Percentiles rank a stretch among this genome's conserved stretches.
These are phyloP conservation scores for Aristolochia contorta DNA, from an alignment of 164 flowering plant genomes.

Conservation along the genomic window DNA sequence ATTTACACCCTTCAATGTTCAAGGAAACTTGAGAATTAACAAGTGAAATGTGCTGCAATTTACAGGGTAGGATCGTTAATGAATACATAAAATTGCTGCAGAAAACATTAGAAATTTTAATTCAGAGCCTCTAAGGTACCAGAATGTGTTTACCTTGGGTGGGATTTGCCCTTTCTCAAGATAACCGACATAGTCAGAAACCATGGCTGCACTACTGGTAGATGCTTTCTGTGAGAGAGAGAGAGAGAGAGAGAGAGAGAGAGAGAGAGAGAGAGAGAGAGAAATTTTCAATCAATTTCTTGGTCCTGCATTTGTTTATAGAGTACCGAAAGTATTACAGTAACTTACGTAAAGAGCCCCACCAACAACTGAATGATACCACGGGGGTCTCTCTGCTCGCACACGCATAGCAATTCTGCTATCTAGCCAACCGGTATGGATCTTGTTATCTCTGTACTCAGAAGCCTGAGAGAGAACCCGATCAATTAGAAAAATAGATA, in stretches of 20 bases:
- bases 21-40: conserved; percentile 85
- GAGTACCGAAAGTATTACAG: neutral
- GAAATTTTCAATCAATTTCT: neutral
- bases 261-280: conserved; percentile 1
- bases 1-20: conserved; percentile 98
- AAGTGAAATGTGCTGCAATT: conserved; percentile 88
- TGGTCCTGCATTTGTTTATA: too few relatives aligned
- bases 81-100: too few relatives aligned
- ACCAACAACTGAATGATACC: conserved; percentile 99
- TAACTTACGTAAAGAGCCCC: conserved; percentile 89
- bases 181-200: conserved; percentile 95
- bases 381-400: conserved; percentile 99
- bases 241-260: neutral
- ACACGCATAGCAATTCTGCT: conserved; percentile 99
- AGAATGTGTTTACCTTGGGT: conserved; percentile 61
- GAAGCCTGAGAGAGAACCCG: conserved; percentile 44
- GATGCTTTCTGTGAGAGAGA: conserved; percentile 69
- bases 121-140: neutral
- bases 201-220: conserved; percentile 86
- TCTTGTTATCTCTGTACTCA: conserved; percentile 87
- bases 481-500: neutral
- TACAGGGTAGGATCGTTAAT: conserved; percentile 3
- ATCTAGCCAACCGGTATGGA: conserved; percentile 99
- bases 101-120: too few relatives aligned
- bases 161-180: conserved; percentile 99